Conservation (phyloP, 2,329 filamentous ascomycete genomes). For the Graphilbum sp. region DNA sequence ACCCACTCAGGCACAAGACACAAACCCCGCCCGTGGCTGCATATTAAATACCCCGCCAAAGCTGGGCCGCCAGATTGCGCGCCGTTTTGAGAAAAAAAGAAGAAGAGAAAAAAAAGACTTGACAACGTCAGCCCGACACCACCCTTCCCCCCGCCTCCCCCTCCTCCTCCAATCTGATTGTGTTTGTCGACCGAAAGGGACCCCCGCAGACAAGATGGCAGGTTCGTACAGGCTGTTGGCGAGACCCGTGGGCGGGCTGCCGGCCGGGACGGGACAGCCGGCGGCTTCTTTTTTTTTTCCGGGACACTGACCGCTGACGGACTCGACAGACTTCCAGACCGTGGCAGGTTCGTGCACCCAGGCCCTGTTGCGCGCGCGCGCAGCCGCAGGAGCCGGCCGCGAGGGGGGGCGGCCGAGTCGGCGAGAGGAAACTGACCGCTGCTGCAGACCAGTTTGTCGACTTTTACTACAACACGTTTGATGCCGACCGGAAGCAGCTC, state of each 20-base stretch:
- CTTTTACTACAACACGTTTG: constrained; percentile 86
- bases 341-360: constrained; percentile 6
- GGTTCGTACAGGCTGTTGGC: background rate
- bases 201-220: background rate
- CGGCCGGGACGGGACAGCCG: too few species aligned
- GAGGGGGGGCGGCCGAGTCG: too few species aligned
- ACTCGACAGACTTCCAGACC: constrained; percentile 4
- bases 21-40: too few species aligned
- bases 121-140: too few species aligned
- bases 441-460: constrained; percentile 67
- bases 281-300: background rate
- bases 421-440: too few species aligned
- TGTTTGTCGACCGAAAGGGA: too few species aligned
- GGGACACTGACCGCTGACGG: background rate
- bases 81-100: too few species aligned
- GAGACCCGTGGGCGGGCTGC: too few species aligned
- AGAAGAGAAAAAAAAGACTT: too few species aligned
- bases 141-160: background rate
- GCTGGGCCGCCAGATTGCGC: too few species aligned
- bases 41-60: background rate
- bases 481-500: constrained; percentile 50
- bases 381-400: too few species aligned
- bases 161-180: too few species aligned
- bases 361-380: background rate
- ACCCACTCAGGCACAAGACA: background rate